Conservation (phyloP, 1,139 yeast species). For the Pichia terricola region DNA sequence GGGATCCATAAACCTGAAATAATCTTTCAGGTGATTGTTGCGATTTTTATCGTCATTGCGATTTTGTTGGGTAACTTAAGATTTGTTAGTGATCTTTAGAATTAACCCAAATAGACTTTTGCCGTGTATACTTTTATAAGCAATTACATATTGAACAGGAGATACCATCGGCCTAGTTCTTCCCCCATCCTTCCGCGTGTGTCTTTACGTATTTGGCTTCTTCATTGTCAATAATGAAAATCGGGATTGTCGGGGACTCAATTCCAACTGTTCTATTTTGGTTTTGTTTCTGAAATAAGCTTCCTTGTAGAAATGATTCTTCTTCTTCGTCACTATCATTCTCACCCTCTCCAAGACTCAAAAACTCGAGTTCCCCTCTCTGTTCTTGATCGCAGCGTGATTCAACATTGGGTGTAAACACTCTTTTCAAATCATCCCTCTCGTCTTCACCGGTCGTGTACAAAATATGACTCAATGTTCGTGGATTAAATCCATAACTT, state of each 20-base stretch:
- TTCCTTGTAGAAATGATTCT: slow-evolving; percentile 2
- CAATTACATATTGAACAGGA: too few relatives aligned
- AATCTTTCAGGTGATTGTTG: slow-evolving; percentile 8
- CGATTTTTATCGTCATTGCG: slow-evolving; percentile 1
- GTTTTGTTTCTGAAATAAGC: slow-evolving; percentile 4
- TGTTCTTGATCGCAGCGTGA: too few relatives aligned
- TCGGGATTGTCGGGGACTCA: slow-evolving; percentile 14
- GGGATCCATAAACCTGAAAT: slow-evolving; percentile 6
- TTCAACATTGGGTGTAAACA: not conserved
- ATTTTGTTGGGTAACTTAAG: slow-evolving; percentile 7
- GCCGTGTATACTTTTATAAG: too few relatives aligned
- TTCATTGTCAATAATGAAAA: slow-evolving; percentile 19
- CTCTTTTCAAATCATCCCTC: slow-evolving; percentile 3
- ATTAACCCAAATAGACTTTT: too few relatives aligned
- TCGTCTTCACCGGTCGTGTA: slow-evolving; percentile 17
- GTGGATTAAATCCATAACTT: slow-evolving; percentile 23
- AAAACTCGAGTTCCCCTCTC: too few relatives aligned
- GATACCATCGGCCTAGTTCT: too few relatives aligned
- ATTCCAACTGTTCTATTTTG: not conserved
- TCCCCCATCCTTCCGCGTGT: slow-evolving; percentile 4
- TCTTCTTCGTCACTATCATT: slow-evolving; percentile 3
- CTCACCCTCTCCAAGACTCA: not conserved
- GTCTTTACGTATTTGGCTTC: slow-evolving; percentile 20
- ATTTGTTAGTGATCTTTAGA: not conserved
- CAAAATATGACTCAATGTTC: slow-evolving; percentile 20